Base-by-base conservation (phyloP, 2,329 filamentous ascomycete species). In the Nigrograna mackinnonii region DNA sequence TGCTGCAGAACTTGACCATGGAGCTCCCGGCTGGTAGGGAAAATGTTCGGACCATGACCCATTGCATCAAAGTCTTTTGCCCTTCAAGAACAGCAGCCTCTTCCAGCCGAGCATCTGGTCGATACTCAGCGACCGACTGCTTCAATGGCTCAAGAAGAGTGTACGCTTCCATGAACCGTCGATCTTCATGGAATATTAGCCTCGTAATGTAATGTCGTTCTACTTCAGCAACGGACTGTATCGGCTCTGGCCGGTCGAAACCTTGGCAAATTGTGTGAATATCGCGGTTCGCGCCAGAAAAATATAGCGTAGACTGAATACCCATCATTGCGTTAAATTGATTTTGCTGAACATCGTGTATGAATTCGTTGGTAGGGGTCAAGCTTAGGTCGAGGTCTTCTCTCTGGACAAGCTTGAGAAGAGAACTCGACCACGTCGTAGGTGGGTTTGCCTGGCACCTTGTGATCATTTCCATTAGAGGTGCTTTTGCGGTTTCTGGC, bases 21-120 rank as follows among this genome's bases (percentile, higher is more conserved):
- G 86, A 91, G 48, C 91, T 85, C 2, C 95, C 95, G 5, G 89
- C 81, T 1, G 94, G 89, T 39, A 96, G 86, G 2, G 94, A 91
- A 44, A 97, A 78, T 12, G 92, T 97, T 44, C 94, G 84, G 34
- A 87, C 82, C 30, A 92, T 94, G 26, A 96, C 82, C 60, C 87
- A 86, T 46, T 94, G 88, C 44, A 94, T 91, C 22, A 96, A 77
- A 47, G 89, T 86, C 66, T 96, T 96, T 67, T 99, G 94, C 45
- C 87, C 89, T 64, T 99, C 94, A 7, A 99, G 76, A 43, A 95
- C 84, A 47, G 94, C 86, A 13, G 89, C 85, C 62, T 99, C 94
- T 17, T 85, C 82, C 87, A 89, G 94, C 30, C 83, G 82, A 1
- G 87, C 83, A 49, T 90, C 79, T 2, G 85, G 82, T 28, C 85